Evolutionary conservation across 169 alveolate species (phyloP), one percentile per base, ranked within the genome.

Genomic region (Amoebophrya sp.): DNA sequence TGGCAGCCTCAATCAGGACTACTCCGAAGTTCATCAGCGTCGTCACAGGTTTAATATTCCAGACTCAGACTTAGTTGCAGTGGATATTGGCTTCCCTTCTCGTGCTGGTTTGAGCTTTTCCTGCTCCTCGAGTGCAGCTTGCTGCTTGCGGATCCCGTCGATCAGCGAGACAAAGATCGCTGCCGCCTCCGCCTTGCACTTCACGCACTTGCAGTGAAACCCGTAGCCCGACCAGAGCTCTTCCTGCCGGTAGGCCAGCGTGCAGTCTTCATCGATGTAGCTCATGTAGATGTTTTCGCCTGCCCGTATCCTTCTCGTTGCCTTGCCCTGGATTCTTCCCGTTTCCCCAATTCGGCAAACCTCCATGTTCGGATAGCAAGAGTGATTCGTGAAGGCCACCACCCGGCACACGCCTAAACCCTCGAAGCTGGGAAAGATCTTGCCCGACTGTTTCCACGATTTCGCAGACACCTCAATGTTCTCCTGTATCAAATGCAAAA

Each of bases 141-240:
- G n/a, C n/a, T n/a, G n/a, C n/a, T 66, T 66, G 7, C 83, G 29
- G 35, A 66, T 25, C 32, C 35, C 32, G 83, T 66, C 83, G 29
- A 66, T 25, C 32, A 66, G 29, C 7, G 38, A 25, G 29, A 66
- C 83, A 25, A 66, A 66, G 83, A 66, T 66, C 7, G 83, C 83
- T 1, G 83, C 83, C 83, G 83, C 83, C 35, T 66, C 83, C 7
- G 83, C 12, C 35, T 66, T 66, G 83, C 83, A 66, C 35, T 66
- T 66, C 32, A 66, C 83, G 83, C 83, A 66, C 35, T 66, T 66
- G 35, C 83, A 66, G 35, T 66, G 83, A 25, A 66, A 66, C 10
- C 83, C 83, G 83, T 66, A 66, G 83, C 83, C 83, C 7, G 83
- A 7, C 83, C 83, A 66, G 32, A 66, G 83, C 83, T 66, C 83